Base-by-base conservation (phyloP, 176 grass and related monocot species). In the Oropetium thomaeum region DNA sequence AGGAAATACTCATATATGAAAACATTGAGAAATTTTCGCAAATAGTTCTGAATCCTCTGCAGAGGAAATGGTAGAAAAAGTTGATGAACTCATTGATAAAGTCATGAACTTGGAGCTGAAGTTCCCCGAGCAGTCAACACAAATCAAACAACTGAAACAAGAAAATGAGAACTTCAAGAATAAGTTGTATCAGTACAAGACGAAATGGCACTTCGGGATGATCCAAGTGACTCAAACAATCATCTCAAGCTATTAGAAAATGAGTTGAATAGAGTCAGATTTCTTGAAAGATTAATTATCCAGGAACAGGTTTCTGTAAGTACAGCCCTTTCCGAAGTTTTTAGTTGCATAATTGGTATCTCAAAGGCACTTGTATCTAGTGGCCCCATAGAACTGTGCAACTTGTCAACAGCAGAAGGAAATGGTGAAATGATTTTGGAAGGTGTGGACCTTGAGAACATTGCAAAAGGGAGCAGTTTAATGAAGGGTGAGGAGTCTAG, bases 51-150 rank as follows among this genome's bases (percentile, higher is more conserved):
- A 92, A 76, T 74, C 84, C 22, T 86, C 87, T 34, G 82, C 78
- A 23, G 68, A 84, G 67, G 87, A 93, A 49, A 85, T 93, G 38
- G 90, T 88, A 66, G 78, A 73, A 34, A 93, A 85, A 76, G 89
- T 97, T 65, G 93, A 97, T 48, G 85, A 93, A 69, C 77, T 97
- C 26, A 85, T 93, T 34, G 87, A 86, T 81, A 93, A 85, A 70
- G 78, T 90, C 40, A 82, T 97, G 34, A 79, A 72, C 44, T 90
- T 93, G 74, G 85, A 97, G 75, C 83, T 86, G 7, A 93, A 75
- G 16, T 69, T 93, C 70, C 84, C 90, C 5, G 87, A 89, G 58
- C 85, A 93, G 52, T 84, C 38, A 40, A 80, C 83, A 59, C 87
- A 89, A 72, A 90, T 87, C 66, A 88, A 84, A 57, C 81, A 47